These are phyloP conservation scores for Glomus cerebriforme DNA, from an alignment of 192 early-diverging fungal species.

Conservation along the genomic window DNA sequence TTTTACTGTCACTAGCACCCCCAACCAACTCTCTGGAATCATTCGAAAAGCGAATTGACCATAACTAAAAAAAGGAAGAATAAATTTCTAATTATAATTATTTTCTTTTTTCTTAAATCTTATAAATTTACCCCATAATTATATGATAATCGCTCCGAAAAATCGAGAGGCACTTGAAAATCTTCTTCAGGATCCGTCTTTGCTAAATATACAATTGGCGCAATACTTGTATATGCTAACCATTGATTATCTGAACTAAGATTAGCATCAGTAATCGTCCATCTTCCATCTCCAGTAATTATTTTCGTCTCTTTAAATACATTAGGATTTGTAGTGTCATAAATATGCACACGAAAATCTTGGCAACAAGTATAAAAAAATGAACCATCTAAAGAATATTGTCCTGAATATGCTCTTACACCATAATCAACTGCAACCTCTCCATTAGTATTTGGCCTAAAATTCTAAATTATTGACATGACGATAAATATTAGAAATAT, in stretches of 20 bases:
- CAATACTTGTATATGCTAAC: constrained; percentile 65
- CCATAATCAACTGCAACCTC: constrained; percentile 41
- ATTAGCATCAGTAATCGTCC: constrained; percentile 68
- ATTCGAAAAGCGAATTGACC: constrained; percentile 64
- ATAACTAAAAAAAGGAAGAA: constrained; percentile 44
- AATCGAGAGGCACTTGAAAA: constrained; percentile 42
- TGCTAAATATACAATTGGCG: constrained; percentile 58
- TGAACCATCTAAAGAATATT: constrained; percentile 56
- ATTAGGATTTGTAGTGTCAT: constrained; percentile 51
- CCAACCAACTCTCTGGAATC: constrained; percentile 65
- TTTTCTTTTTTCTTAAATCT: not conserved
- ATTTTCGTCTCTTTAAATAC: constrained; percentile 39
- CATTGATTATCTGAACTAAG: constrained; percentile 48
- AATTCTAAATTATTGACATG: constrained; percentile 11
- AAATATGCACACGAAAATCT: constrained; percentile 62
- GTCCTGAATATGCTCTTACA: constrained; percentile 51
- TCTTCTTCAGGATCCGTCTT: constrained; percentile 43
- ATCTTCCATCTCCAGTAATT: constrained; percentile 56
- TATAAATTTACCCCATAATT: constrained; percentile 31
- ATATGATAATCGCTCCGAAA: constrained; percentile 32
- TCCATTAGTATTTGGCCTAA: constrained; percentile 42
- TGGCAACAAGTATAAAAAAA: constrained; percentile 62
- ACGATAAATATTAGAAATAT: too few species aligned
- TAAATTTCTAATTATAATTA: not conserved
- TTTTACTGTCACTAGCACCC: constrained; percentile 43